Percentiles rank a stretch among this genome's conserved stretches.
Evolutionary conservation across 2,329 filamentous ascomycete species (phyloP).

Genomic region (Fusarium sp.): DNA sequence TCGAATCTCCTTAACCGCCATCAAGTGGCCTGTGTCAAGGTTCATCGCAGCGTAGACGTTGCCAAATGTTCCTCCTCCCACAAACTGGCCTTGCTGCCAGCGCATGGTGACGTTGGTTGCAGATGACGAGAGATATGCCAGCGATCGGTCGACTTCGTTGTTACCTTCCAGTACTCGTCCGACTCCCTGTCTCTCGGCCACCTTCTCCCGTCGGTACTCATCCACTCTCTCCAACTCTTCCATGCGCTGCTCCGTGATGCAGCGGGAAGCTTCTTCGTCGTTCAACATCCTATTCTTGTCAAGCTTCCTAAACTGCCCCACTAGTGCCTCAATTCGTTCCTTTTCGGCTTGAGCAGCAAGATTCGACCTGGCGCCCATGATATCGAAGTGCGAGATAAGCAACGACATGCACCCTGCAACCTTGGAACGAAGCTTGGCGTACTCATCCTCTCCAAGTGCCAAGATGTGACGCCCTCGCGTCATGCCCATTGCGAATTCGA

Average conservation of each 20-base stretch:
- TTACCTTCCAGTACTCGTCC: constrained; percentile 92
- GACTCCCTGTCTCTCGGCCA: constrained; percentile 84
- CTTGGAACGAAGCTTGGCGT: constrained; percentile 80
- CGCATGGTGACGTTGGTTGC: constrained; percentile 94
- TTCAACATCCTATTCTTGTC: constrained; percentile 77
- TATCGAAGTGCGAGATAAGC: constrained; percentile 97
- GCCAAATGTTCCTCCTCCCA: constrained; percentile 95
- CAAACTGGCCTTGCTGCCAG: constrained; percentile 99
- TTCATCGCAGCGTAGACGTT: constrained; percentile 98
- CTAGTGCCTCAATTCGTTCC: constrained; percentile 81
- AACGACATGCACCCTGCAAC: constrained; percentile 98
- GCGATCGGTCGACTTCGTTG: constrained; percentile 93
- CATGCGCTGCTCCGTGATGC: constrained; percentile 78
- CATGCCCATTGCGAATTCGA: constrained; percentile 98
- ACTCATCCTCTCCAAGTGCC: constrained; percentile 88
- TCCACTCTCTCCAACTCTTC: constrained; percentile 78
- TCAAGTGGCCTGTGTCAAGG: constrained; percentile 90
- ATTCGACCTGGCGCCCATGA: constrained; percentile 95
- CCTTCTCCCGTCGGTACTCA: constrained; percentile 75
- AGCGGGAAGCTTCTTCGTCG: constrained; percentile 82
- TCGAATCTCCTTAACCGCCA: constrained; percentile 99
- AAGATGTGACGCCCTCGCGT: constrained; percentile 92
- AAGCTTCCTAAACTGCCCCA: constrained; percentile 76
- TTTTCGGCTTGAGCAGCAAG: constrained; percentile 94
- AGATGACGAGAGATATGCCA: constrained; percentile 91